Evolutionary conservation across 495 filamentous ascomycete species (phyloP).

Genomic region (Podospora pseudocomata): DNA sequence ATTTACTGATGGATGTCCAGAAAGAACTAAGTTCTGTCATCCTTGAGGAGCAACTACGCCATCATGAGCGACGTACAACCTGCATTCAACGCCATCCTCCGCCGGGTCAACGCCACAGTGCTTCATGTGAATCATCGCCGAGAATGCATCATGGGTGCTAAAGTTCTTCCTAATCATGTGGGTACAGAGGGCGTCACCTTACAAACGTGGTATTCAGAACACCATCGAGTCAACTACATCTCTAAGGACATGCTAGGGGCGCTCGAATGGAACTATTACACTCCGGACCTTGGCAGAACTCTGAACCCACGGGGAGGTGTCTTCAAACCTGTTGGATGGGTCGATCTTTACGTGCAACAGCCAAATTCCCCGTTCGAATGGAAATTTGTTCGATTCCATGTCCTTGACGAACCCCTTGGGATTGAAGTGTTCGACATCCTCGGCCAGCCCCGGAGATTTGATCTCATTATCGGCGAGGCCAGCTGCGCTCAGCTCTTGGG

Average conservation of each 20-base stretch:
- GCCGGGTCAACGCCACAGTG: not conserved
- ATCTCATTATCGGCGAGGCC: not conserved
- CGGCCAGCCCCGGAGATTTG: not conserved
- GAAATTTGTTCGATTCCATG: not conserved
- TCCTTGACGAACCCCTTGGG: not conserved
- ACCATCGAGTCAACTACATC: not conserved
- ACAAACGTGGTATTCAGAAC: not conserved
- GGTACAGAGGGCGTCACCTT: not conserved
- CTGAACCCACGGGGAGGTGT: not conserved
- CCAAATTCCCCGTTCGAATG: not conserved
- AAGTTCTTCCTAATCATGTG: not conserved
- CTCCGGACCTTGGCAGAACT: not conserved
- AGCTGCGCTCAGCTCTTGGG: not conserved
- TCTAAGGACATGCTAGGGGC: not conserved
- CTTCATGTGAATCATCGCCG: not conserved
- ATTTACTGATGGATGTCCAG: not conserved
- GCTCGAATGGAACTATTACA: not conserved
- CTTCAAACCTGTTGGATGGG: not conserved
- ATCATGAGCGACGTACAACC: not conserved
- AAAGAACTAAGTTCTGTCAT: not conserved
- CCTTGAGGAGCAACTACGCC: not conserved
- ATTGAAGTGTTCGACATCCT: not conserved
- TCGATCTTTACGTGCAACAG: not conserved
- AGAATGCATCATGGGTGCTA: not conserved
- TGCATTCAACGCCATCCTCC: not conserved